Evolutionary conservation across 1,284 basidiomycete species (phyloP).

Genomic region (Psilocybe mexicana): DNA sequence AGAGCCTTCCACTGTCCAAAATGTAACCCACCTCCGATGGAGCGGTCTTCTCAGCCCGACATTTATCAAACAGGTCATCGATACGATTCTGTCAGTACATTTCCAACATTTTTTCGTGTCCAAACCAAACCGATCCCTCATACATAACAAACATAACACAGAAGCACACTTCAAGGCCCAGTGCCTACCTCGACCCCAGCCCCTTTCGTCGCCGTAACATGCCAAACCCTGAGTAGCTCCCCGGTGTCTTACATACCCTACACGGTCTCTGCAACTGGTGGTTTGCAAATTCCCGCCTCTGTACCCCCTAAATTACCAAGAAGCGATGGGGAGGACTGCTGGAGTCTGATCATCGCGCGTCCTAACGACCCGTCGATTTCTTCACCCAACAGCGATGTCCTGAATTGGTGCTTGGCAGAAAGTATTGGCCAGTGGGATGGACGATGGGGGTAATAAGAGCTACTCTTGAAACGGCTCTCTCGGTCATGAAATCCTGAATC

Average conservation of each 20-base stretch:
- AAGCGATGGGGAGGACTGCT: slow-evolving; percentile 51
- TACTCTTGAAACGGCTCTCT: no score
- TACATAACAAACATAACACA: background rate
- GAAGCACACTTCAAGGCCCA: slow-evolving; percentile 1
- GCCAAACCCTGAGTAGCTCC: slow-evolving; percentile 38
- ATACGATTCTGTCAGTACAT: slow-evolving; percentile 40
- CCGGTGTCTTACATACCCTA: slow-evolving; percentile 50
- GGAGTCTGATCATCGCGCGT: slow-evolving; percentile 40
- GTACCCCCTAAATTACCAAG: slow-evolving; percentile 41
- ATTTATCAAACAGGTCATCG: slow-evolving; percentile 53
- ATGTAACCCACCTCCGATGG: slow-evolving; percentile 57
- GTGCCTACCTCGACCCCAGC: background rate
- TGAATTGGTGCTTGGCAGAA: slow-evolving; percentile 46
- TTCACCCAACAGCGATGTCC: background rate
- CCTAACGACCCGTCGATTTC: background rate
- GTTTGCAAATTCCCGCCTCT: slow-evolving; percentile 19
- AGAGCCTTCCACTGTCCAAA: slow-evolving; percentile 40
- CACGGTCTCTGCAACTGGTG: slow-evolving; percentile 11
- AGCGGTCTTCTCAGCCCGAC: slow-evolving; percentile 50
- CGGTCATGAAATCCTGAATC: no score
- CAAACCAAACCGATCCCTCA: background rate
- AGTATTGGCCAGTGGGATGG: slow-evolving; percentile 50
- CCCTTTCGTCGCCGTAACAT: slow-evolving; percentile 25
- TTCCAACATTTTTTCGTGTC: slow-evolving; percentile 6
- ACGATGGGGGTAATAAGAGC: slow-evolving; percentile 45